phyloP scores from a whole-genome alignment of 73 alveolate species.

The Urostyla sp. region DNA sequence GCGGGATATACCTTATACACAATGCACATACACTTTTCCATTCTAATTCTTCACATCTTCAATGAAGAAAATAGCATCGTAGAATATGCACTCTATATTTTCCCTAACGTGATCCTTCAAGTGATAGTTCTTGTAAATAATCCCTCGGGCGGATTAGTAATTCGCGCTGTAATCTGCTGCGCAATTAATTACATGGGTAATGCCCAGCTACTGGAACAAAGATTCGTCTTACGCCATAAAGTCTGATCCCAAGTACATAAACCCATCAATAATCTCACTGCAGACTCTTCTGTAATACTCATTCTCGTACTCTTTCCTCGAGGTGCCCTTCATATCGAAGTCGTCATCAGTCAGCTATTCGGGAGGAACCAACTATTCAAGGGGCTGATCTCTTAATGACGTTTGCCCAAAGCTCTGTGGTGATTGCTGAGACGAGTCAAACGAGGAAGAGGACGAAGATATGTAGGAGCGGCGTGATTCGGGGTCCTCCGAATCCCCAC shows the following conservation, averaged over 20 bases:
- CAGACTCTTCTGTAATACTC: conserved; percentile 56
- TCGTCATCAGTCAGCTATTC: conserved; percentile 53
- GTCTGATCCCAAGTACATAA: conserved; percentile 85
- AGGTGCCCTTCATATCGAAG: conserved; percentile 58
- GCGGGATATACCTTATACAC: conserved; percentile 92
- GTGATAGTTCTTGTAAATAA: conserved; percentile 73
- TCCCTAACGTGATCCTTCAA: conserved; percentile 87
- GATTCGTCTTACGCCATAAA: conserved; percentile 77
- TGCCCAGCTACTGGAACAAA: conserved; percentile 67
- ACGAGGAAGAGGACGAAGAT: too few relatives aligned
- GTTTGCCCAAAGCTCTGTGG: too few relatives aligned
- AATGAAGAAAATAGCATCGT: conserved; percentile 77
- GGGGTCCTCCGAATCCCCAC: neutral
- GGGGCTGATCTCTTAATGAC: too few relatives aligned
- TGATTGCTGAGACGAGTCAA: too few relatives aligned
- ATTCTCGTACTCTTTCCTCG: conserved; percentile 54
- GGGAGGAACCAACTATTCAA: conserved; percentile 24
- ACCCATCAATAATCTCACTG: conserved; percentile 79
- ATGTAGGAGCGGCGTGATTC: too few relatives aligned
- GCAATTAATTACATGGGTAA: conserved; percentile 88
- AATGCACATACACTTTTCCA: conserved; percentile 91
- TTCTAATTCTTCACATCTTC: conserved; percentile 69
- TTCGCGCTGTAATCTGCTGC: conserved; percentile 92
- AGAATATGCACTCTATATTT: conserved; percentile 86
- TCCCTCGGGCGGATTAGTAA: conserved; percentile 69